phyloP scores from a whole-genome alignment of 352 stramenopile species.

The Plasmopara muralis region DNA sequence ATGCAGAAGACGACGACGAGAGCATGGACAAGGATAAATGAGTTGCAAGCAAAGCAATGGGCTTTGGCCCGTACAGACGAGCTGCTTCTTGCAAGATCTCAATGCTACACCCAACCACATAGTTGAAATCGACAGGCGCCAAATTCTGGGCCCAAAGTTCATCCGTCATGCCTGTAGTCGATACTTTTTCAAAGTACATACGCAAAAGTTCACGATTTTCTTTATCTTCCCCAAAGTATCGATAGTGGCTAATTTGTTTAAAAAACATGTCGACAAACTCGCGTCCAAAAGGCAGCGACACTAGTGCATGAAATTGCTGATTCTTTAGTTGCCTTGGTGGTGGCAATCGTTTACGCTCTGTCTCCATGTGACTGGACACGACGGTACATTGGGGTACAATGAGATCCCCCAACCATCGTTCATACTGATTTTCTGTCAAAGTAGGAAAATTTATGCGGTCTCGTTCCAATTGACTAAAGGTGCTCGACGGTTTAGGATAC shows the following conservation, averaged over 20 bases:
- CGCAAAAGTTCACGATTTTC: conserved; percentile 62
- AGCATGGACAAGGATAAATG: conserved; percentile 35
- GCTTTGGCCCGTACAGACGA: conserved; percentile 57
- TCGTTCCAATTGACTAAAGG: conserved; percentile 62
- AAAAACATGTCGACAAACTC: conserved; percentile 65
- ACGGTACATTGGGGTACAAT: conserved; percentile 47
- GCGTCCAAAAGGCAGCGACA: conserved; percentile 59
- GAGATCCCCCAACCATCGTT: conserved; percentile 64
- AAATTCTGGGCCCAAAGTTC: conserved; percentile 52
- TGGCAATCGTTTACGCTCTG: conserved; percentile 31
- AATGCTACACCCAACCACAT: conserved; percentile 55
- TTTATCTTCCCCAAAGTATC: conserved; percentile 66
- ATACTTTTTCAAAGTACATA: conserved; percentile 79
- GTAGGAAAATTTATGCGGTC: conserved; percentile 37
- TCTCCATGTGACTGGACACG: conserved; percentile 43
- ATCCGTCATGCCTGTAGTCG: conserved; percentile 56
- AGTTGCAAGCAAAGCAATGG: conserved; percentile 24
- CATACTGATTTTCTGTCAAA: conserved; percentile 66
- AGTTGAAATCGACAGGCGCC: conserved; percentile 31
- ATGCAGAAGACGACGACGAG: conserved; percentile 31
- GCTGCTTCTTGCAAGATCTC: conserved; percentile 72
- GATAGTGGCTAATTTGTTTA: conserved; percentile 61
- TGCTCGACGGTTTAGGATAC: conserved; percentile 65
- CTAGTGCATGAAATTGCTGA: conserved; percentile 56
- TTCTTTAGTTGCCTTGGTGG: conserved; percentile 66